These are phyloP conservation scores for Acer campestre DNA, from an alignment of 345 rosid genomes.

Conservation along the genomic window DNA sequence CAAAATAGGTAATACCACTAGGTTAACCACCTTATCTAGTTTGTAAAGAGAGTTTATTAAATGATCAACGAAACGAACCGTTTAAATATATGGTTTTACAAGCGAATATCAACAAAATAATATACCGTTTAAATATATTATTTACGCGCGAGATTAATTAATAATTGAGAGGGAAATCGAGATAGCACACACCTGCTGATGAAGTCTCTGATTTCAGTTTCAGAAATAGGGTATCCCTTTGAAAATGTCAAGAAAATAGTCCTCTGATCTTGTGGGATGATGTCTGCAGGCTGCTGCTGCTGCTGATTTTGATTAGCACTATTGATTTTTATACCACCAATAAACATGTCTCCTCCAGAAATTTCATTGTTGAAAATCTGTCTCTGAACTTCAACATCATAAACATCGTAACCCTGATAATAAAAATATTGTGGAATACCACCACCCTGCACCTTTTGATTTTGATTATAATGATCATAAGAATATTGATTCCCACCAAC, in stretches of 20 bases:
- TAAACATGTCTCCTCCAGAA: slow-evolving; percentile 7
- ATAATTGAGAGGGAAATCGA: not conserved
- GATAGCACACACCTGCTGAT: slow-evolving; percentile 48
- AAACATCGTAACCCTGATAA: not conserved
- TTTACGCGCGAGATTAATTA: no score
- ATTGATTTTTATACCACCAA: not conserved
- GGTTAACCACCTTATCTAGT: no score
- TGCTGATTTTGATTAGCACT: not conserved
- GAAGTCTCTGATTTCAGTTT: slow-evolving; percentile 53
- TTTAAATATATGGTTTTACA: no score
- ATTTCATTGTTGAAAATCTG: slow-evolving; percentile 16
- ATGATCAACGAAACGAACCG: no score
- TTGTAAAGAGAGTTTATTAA: no score
- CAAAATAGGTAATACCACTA: no score
- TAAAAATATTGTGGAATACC: not conserved
- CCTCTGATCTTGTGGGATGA: slow-evolving; percentile 37
- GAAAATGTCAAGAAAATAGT: slow-evolving; percentile 81
- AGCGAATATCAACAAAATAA: no score
- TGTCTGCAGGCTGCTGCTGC: slow-evolving; percentile 11
- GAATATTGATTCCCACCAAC: not conserved
- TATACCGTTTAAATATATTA: no score
- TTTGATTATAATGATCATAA: no score
- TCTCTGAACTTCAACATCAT: slow-evolving; percentile 3
- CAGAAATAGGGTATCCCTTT: slow-evolving; percentile 63
- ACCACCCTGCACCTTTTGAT: no score